Conservation (phyloP, 2,329 filamentous ascomycete species). For the Tolypocladium tundrense region DNA sequence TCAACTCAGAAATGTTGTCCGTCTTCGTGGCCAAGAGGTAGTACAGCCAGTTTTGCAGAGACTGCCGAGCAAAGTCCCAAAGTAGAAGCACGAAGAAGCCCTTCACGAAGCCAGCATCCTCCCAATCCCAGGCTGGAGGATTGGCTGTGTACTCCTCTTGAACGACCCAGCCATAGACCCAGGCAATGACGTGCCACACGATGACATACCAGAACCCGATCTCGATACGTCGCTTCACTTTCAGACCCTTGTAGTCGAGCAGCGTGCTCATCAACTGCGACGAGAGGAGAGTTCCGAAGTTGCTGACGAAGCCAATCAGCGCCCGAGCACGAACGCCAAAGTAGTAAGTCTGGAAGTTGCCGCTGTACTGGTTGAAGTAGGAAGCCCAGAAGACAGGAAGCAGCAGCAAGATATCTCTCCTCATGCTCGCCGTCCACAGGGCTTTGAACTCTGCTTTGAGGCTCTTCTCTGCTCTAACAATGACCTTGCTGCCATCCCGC, state of each 20-base stretch:
- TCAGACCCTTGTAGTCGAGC: constrained; percentile 28
- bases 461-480: constrained; percentile 10
- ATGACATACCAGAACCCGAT: constrained; percentile 35
- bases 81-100: constrained; percentile 37
- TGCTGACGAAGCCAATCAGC: constrained; percentile 32
- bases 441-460: constrained; percentile 12
- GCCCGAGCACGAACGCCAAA: constrained; percentile 31
- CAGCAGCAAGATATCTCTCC: constrained; percentile 10
- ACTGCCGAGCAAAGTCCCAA: constrained; percentile 40
- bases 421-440: constrained; percentile 8
- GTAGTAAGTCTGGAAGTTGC: constrained; percentile 34
- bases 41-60: constrained; percentile 46
- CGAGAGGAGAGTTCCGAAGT: constrained; percentile 25
- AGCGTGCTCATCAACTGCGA: constrained; percentile 33
- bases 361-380: constrained; percentile 21
- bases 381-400: constrained; percentile 12
- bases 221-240: constrained; percentile 29
- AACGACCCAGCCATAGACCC: constrained; percentile 42
- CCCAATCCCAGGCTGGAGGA: constrained; percentile 29
- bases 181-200: constrained; percentile 32
- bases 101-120: constrained; percentile 30
- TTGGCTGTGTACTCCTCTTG: constrained; percentile 37
- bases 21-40: constrained; percentile 45
- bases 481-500: constrained; percentile 13
- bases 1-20: constrained; percentile 43